Base-by-base conservation (phyloP, 2,329 filamentous ascomycete genomes). In the Hypocreales sp. region DNA sequence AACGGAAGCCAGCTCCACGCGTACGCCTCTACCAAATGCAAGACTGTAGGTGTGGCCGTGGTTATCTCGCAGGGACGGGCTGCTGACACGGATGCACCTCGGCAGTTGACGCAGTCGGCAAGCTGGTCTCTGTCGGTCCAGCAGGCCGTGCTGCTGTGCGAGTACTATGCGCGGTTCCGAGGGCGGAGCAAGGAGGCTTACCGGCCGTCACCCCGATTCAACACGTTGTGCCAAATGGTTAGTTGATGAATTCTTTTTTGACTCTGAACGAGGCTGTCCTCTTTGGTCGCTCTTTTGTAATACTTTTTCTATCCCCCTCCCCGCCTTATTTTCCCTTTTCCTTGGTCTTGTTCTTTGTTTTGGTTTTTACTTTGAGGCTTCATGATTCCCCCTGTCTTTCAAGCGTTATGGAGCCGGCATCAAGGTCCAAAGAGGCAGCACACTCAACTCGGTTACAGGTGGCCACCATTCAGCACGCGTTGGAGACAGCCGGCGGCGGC, bases 121-220 rank as follows among this genome's bases (percentile, higher is more conserved):
- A 25, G 15, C 25, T 67, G 62, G 62, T 51, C 53, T 35, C 43
- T 65, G 29, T 50, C 58, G 29, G 50, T 58, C 40, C 64, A 67
- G 58, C 64, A 70, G 44, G 50, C 64, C 13, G 56, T 67, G 38
- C 44, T 67, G 36, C 51, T 69, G 13, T 68, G 62, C 48, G 66
- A 70, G 45, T 56, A 62, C 40, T 68, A 66, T 38, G 48, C 61
- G 27, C 58, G 64, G 31, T 70, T 70, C 44, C 54, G 65, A 33
- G 65, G 65, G 40, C 56, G 57, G 37, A 60, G 47, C 27, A 50
- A 59, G 47, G 54, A 57, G 21, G 52, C 55, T 22, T 56, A 58
- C 29, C 51, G 50, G 32, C 48, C 62, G 35, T 69, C 66, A 36
- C 46, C 55, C 34, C 50, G 51, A 37, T 70, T 69, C 45, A 51